A percentile compares a stretch with the other conserved stretches of the same genome.
These are phyloP conservation scores for Nemania serpens DNA, from an alignment of 2,329 filamentous ascomycete genomes.

Conservation along the genomic window DNA sequence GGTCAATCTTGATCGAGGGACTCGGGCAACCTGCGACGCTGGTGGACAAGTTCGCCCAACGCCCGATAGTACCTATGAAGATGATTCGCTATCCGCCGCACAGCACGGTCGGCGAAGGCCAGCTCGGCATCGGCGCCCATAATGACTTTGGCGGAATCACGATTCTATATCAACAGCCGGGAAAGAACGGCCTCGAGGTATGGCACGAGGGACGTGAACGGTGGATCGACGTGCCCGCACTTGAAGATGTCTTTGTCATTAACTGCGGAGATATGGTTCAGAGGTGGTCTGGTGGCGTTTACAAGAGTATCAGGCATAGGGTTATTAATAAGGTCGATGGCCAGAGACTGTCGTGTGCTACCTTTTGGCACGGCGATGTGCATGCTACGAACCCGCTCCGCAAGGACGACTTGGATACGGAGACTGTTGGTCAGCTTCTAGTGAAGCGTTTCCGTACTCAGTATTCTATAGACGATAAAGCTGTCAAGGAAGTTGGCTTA, in stretches of 20 bases:
- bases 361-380: constrained; percentile 37
- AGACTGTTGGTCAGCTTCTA: constrained; percentile 2
- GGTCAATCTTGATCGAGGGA: constrained; percentile 36
- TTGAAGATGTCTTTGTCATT: constrained; percentile 33
- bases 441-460: not conserved
- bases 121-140: constrained; percentile 32
- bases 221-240: constrained; percentile 30
- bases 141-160: constrained; percentile 37
- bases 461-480: too few species aligned
- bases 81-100: constrained; percentile 31
- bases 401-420: not conserved
- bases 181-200: constrained; percentile 35
- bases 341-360: constrained; percentile 21
- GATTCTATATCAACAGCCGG: constrained; percentile 35
- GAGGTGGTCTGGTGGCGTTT: constrained; percentile 25
- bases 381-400: constrained; percentile 32
- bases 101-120: constrained; percentile 7
- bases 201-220: constrained; percentile 23
- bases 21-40: constrained; percentile 27
- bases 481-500: too few species aligned
- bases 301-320: constrained; percentile 29
- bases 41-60: constrained; percentile 30
- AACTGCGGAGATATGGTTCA: constrained; percentile 34
- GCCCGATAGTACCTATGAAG: constrained; percentile 33
- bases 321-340: constrained; percentile 20